These are phyloP conservation scores for Tuber melanosporum DNA, from an alignment of 495 filamentous ascomycete genomes.

Conservation along the genomic window DNA sequence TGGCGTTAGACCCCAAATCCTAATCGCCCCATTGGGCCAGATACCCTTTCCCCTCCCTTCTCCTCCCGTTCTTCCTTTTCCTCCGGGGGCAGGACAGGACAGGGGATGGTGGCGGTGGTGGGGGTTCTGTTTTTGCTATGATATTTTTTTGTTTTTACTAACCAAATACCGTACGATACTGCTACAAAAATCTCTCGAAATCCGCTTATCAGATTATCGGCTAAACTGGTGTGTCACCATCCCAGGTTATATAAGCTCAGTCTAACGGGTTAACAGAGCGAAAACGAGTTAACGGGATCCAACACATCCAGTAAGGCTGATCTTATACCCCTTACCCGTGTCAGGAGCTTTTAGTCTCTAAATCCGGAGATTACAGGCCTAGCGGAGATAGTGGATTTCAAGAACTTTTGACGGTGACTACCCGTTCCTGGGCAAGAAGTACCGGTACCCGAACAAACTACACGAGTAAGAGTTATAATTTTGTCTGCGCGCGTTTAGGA, in stretches of 20 bases:
- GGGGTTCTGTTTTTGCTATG: neutral
- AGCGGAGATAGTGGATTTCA: too few relatives aligned
- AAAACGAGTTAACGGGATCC: too few relatives aligned
- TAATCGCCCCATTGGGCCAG: neutral
- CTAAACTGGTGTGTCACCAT: neutral
- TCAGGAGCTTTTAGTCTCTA: neutral
- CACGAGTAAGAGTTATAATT: too few relatives aligned
- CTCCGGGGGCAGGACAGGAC: neutral
- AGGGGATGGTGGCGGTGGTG: neutral
- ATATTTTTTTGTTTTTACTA: too few relatives aligned
- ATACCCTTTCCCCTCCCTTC: neutral
- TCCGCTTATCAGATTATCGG: too few relatives aligned
- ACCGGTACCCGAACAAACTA: too few relatives aligned
- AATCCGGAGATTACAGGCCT: neutral
- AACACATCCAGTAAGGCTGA: neutral
- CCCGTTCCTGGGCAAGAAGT: too few relatives aligned
- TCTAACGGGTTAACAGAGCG: too few relatives aligned
- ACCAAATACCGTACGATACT: too few relatives aligned
- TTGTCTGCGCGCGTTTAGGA: too few relatives aligned
- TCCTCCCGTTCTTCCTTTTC: neutral
- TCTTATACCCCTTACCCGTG: neutral
- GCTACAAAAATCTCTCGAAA: neutral
- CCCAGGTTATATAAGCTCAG: too few relatives aligned
- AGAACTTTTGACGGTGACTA: too few relatives aligned
- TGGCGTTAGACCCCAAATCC: neutral